Conservation (phyloP, 768 basidiomycete genomes). For the Tylopilus vinaceipallidus region DNA sequence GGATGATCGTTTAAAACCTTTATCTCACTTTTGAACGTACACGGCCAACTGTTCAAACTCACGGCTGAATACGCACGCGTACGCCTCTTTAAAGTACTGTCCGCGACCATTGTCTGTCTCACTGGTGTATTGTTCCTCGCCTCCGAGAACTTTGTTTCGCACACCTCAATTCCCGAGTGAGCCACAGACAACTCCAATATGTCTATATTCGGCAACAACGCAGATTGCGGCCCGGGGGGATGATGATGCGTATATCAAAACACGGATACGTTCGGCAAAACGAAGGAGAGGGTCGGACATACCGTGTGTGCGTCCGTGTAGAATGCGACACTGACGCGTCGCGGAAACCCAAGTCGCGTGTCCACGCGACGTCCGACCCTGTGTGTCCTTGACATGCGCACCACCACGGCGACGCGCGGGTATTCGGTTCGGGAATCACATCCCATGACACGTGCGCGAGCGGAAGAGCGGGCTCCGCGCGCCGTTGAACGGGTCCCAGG, state of each 20-base stretch:
- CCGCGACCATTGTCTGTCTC: neutral
- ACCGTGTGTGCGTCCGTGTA: neutral
- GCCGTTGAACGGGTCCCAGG: too few relatives aligned
- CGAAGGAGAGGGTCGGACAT: neutral
- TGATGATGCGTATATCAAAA: too few relatives aligned
- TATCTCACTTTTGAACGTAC: neutral
- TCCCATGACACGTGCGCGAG: too few relatives aligned
- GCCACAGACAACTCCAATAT: neutral
- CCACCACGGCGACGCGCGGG: too few relatives aligned
- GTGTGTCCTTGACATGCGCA: too few relatives aligned
- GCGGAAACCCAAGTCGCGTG: conserved; percentile 1
- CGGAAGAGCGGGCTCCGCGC: too few relatives aligned
- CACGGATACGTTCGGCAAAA: neutral
- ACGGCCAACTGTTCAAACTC: neutral
- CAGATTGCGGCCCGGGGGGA: too few relatives aligned
- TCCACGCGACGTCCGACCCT: neutral
- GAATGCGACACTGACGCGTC: neutral
- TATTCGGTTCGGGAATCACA: too few relatives aligned
- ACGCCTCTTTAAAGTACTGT: neutral
- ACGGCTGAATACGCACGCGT: neutral
- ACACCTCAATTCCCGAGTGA: neutral
- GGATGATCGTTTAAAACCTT: neutral
- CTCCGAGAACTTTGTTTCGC: neutral
- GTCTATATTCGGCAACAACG: neutral
- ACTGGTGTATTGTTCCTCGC: neutral